Conservation (phyloP, 1,284 basidiomycete species). For the Microbotryum lychnidis-dioicae region DNA sequence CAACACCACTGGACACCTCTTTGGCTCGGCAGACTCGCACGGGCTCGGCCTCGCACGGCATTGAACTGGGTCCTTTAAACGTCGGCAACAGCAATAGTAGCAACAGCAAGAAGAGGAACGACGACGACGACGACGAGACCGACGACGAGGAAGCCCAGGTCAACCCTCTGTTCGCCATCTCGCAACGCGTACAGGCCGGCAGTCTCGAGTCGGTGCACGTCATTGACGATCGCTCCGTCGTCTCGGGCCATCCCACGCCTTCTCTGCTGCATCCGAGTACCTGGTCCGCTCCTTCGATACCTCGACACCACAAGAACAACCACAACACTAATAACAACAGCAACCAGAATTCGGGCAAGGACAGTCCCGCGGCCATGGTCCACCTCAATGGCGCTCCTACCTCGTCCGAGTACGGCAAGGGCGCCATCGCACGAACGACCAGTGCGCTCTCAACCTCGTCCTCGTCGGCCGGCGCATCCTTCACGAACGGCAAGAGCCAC, state of each 20-base stretch:
- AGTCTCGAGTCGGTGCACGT: constrained; percentile 3
- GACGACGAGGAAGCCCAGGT: background rate
- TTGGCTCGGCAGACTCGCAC: background rate
- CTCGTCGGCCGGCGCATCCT: background rate
- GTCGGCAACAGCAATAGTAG: too few species aligned
- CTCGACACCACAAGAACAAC: background rate
- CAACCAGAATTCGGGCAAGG: background rate
- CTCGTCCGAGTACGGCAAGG: background rate
- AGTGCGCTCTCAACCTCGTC: background rate
- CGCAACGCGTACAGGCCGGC: constrained; percentile 4
- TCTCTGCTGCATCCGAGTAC: background rate
- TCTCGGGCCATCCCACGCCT: constrained; percentile 3
- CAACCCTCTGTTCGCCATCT: constrained; percentile 18
- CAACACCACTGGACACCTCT: background rate
- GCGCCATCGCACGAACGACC: background rate
- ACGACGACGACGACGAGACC: background rate
- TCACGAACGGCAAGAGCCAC: background rate
- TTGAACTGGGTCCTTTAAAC: too few species aligned
- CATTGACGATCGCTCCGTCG: constrained; percentile 3
- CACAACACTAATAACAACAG: background rate
- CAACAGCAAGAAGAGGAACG: too few species aligned
- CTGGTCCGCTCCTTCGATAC: background rate
- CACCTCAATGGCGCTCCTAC: background rate
- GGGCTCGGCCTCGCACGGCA: background rate
- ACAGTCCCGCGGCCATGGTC: background rate